A percentile compares a stretch with the other conserved stretches of the same genome.
Conservation (phyloP, 768 basidiomycete genomes). For the Pholiota microspora region DNA sequence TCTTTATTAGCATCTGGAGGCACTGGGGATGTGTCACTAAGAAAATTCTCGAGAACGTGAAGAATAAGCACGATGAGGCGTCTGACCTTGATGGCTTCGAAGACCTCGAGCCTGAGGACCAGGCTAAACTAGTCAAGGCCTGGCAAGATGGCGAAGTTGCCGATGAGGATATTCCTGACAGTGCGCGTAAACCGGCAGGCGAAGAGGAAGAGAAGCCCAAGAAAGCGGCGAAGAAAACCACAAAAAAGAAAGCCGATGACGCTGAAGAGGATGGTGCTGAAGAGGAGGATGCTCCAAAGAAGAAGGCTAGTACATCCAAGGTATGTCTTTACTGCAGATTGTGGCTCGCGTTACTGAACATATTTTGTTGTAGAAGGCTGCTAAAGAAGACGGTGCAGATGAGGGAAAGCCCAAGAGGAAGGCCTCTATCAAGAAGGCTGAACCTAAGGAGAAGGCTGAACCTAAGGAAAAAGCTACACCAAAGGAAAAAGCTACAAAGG, state of each 20-base stretch:
- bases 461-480: slow-evolving; percentile 35
- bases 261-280: slow-evolving; percentile 32
- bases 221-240: slow-evolving; percentile 28
- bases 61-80: slow-evolving; percentile 52
- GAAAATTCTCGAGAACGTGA: slow-evolving; percentile 69
- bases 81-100: slow-evolving; percentile 87
- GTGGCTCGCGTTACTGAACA: background rate
- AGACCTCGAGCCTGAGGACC: slow-evolving; percentile 63
- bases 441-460: slow-evolving; percentile 45
- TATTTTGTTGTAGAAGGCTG: slow-evolving; percentile 18
- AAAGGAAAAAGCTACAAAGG: slow-evolving; percentile 7
- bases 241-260: slow-evolving; percentile 28
- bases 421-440: slow-evolving; percentile 38
- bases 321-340: slow-evolving; percentile 13
- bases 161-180: slow-evolving; percentile 79
- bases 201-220: slow-evolving; percentile 44
- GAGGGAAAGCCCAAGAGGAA: slow-evolving; percentile 50
- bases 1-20: slow-evolving; percentile 62
- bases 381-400: slow-evolving; percentile 19
- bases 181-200: slow-evolving; percentile 57
- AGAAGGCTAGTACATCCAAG: slow-evolving; percentile 31
- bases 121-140: slow-evolving; percentile 68
- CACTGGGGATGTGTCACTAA: slow-evolving; percentile 88
- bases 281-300: slow-evolving; percentile 54
- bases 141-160: slow-evolving; percentile 78